Conservation (phyloP, 495 filamentous ascomycete species). For the Darksidea phi region DNA sequence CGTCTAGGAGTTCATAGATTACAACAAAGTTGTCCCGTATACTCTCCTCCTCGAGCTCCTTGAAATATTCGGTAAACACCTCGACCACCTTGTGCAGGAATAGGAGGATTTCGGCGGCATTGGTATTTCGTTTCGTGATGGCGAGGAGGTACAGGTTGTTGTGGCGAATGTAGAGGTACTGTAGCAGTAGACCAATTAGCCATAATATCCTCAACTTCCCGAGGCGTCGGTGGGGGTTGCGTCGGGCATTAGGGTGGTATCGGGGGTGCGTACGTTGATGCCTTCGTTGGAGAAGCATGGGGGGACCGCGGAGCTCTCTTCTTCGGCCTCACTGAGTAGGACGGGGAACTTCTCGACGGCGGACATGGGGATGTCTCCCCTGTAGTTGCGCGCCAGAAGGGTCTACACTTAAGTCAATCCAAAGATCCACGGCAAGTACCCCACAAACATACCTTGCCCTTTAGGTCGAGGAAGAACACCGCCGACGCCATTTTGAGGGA, state of each 20-base stretch:
- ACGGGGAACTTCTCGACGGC: slow-evolving; percentile 98
- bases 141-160: slow-evolving; percentile 99
- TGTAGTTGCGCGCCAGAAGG: slow-evolving; percentile 96
- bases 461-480: slow-evolving; percentile 97
- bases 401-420: slow-evolving; percentile 60
- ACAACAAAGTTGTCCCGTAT: slow-evolving; percentile 99
- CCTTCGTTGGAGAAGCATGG: slow-evolving; percentile 99
- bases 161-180: slow-evolving; percentile 99
- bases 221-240: no score
- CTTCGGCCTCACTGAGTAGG: slow-evolving; percentile 96
- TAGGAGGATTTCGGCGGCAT: slow-evolving; percentile 96
- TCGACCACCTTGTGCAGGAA: slow-evolving; percentile 98
- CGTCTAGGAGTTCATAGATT: slow-evolving; percentile 97
- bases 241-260: not conserved
- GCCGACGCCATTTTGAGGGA: slow-evolving; percentile 84
- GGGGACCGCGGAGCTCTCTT: slow-evolving; percentile 95
- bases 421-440: not conserved
- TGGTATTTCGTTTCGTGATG: slow-evolving; percentile 96
- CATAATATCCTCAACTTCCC: not conserved
- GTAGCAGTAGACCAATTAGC: not conserved
- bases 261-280: slow-evolving; percentile 70
- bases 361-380: slow-evolving; percentile 98
- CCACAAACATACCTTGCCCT: slow-evolving; percentile 81
- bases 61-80: slow-evolving; percentile 99
- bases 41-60: slow-evolving; percentile 97